Conservation (phyloP, 352 stramenopile genomes). For the Globisporangium radiosum region DNA sequence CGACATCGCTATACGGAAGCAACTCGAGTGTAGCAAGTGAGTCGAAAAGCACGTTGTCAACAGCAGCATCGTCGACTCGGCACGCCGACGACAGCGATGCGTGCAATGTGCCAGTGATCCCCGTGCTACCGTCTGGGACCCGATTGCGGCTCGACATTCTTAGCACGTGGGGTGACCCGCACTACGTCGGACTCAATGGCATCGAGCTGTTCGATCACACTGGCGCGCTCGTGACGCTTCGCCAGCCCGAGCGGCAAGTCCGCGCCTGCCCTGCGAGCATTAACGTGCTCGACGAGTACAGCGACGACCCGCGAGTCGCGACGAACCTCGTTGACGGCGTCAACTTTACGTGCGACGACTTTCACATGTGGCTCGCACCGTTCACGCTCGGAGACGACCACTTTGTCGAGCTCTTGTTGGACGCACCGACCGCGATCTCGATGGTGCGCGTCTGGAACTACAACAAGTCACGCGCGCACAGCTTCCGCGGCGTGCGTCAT, state of each 20-base stretch:
- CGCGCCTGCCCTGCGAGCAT: conserved; percentile 71
- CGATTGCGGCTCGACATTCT: conserved; percentile 73
- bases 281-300: conserved; percentile 87
- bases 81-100: background rate
- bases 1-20: background rate
- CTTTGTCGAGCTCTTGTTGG: conserved; percentile 51
- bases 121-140: conserved; percentile 52
- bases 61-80: background rate
- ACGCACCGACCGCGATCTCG: conserved; percentile 31
- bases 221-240: conserved; percentile 49
- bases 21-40: too few relatives aligned
- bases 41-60: background rate
- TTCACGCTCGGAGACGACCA: conserved; percentile 53
- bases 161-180: conserved; percentile 83
- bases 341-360: conserved; percentile 87
- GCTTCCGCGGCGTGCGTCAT: conserved; percentile 52
- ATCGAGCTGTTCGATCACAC: conserved; percentile 83
- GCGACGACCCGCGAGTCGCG: conserved; percentile 60
- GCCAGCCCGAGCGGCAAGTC: conserved; percentile 41
- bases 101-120: conserved; percentile 22
- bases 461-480: conserved; percentile 87
- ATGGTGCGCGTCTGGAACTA: conserved; percentile 92
- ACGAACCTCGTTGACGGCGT: conserved; percentile 80
- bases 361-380: conserved; percentile 89
- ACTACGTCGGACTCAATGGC: conserved; percentile 88